These are phyloP conservation scores for Phytophthora idaei DNA, from an alignment of 352 stramenopile species.

Conservation along the genomic window DNA sequence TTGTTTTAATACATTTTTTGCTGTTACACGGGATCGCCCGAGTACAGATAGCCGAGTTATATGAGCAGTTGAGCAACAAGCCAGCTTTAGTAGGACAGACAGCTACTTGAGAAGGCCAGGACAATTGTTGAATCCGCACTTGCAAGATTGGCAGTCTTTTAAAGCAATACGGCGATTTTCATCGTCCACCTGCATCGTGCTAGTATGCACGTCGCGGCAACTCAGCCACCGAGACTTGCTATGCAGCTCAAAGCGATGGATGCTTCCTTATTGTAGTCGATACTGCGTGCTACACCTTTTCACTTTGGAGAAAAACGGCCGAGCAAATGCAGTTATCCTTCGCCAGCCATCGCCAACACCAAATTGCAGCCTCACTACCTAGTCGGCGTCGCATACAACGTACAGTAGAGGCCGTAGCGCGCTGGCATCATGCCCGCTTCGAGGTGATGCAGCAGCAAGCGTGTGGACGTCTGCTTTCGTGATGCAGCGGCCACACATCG, in stretches of 20 bases:
- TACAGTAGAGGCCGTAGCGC: background rate
- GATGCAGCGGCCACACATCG: background rate
- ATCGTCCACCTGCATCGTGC: too few species aligned
- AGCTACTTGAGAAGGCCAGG: background rate
- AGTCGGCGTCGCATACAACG: background rate
- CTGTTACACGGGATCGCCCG: background rate
- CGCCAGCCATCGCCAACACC: background rate
- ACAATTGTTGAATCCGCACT: background rate
- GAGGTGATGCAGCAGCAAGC: too few species aligned
- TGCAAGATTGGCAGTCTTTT: background rate
- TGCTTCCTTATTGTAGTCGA: too few species aligned
- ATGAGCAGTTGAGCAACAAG: constrained; percentile 45
- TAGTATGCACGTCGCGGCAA: too few species aligned
- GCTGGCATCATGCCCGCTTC: background rate
- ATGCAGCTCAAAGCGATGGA: too few species aligned
- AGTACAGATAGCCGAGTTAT: constrained; percentile 46
- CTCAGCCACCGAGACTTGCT: too few species aligned
- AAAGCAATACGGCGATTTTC: too few species aligned
- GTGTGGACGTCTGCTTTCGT: too few species aligned
- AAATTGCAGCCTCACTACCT: too few species aligned
- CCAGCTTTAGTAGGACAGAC: constrained; percentile 3
- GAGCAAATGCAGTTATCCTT: background rate
- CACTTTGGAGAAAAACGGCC: background rate
- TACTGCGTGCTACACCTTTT: background rate
- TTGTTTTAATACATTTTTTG: background rate